Percentiles rank a stretch among this genome's conserved stretches.
Evolutionary conservation across 2,329 filamentous ascomycete genomes (phyloP).

Genomic region (Aspergillus pseudoviridinutans): DNA sequence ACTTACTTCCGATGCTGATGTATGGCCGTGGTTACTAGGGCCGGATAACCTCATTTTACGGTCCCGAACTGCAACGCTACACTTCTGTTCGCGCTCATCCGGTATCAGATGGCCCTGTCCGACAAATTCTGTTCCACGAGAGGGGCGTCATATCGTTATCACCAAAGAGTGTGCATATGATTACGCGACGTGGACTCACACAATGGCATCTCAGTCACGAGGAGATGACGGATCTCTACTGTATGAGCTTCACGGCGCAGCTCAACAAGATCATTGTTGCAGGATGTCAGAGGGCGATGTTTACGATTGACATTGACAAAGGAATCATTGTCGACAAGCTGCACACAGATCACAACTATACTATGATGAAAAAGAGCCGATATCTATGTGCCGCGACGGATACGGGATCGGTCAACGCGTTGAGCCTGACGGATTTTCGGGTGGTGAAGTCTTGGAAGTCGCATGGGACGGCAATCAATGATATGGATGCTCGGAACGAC

Average conservation of each 20-base stretch:
- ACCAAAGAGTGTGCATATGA: conserved; percentile 79
- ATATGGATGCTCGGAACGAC: conserved; percentile 96
- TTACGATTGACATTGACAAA: conserved; percentile 68
- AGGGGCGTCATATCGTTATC: conserved; percentile 86
- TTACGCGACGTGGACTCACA: conserved; percentile 73
- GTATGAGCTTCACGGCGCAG: conserved; percentile 93
- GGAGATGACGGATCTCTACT: conserved; percentile 81
- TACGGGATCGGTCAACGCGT: conserved; percentile 75
- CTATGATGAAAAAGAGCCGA: conserved; percentile 81
- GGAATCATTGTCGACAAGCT: conserved; percentile 70
- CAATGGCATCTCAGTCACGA: conserved; percentile 81
- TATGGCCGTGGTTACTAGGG: conserved; percentile 55
- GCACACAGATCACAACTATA: conserved; percentile 72
- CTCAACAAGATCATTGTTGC: conserved; percentile 82
- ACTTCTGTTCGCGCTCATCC: conserved; percentile 83
- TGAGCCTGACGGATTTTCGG: conserved; percentile 73
- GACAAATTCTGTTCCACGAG: conserved; percentile 87
- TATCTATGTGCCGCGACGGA: conserved; percentile 90
- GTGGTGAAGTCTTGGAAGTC: conserved; percentile 86
- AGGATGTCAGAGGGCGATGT: conserved; percentile 81
- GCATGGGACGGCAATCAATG: conserved; percentile 82
- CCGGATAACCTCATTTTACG: conserved; percentile 82
- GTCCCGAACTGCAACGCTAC: conserved; percentile 79
- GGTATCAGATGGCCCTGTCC: conserved; percentile 69
- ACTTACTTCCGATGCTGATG: conserved; percentile 13